Evolutionary conservation across 2,329 filamentous ascomycete genomes (phyloP), one percentile per base, ranked within the genome.

Genomic region (Botrytis tulipae): DNA sequence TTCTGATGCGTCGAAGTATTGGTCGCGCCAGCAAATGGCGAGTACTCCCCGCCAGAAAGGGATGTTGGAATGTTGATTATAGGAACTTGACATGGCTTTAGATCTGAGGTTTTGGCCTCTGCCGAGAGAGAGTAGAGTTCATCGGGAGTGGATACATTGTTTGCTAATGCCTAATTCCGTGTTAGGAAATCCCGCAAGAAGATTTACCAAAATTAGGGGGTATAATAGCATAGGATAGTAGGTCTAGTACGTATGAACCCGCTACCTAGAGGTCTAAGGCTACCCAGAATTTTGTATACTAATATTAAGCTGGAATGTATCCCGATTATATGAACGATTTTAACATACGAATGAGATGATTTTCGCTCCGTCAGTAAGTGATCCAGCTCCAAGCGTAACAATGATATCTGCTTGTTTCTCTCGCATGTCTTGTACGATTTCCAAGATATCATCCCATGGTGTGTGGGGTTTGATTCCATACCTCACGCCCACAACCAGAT

Each of bases 11-110:
- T 78, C 16, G 74, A 20, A 3, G 68, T 76, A 42, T 84, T 78
- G 1, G 84, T 85, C 12, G 80, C 83, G 2, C 84, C 84, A 3
- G 82, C 83, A 32, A 82, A 78, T 3, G 79, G 73, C 3, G 80
- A 81, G 75, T 83, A 85, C 75, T 85, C 83, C 14, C 81, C 83
- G 1, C 82, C 83, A 0, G 82, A 84, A 7, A 85, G 77, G 1
- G 81, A 82, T 12, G 84, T 84, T 12, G 83, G 83, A 44, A 85
- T 82, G 42, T 80, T 80, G 70, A 85, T 82, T 32, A 83, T 75
- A 6, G 82, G 82, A 10, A 83, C 76, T 3, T 73, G 63, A 46
- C 74, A 75, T 16, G 76, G 63, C n/a, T 76, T 77, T 46, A 74
- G 32, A 60, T 76, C 65, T 14, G 75, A 60, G 12, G 70, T 73